A percentile compares a stretch with the other conserved stretches of the same genome.
Evolutionary conservation across 176 grass and related monocot genomes (phyloP).

Genomic region (Guadua angustifolia): DNA sequence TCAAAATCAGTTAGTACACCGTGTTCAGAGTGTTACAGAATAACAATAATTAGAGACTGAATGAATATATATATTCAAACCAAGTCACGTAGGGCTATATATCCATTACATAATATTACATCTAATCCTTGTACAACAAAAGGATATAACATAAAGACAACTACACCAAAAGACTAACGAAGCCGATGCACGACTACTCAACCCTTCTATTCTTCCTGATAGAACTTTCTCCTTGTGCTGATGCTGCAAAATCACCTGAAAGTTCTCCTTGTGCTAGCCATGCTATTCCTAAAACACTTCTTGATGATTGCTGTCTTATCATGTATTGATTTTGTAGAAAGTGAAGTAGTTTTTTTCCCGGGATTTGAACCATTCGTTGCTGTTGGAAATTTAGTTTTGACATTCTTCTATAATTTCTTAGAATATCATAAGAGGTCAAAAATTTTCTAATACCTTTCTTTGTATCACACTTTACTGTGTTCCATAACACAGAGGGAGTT

Average conservation of each 20-base stretch:
- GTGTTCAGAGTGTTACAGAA: too few relatives aligned
- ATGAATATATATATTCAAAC: too few relatives aligned
- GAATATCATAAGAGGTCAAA: neutral
- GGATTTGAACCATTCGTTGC: neutral
- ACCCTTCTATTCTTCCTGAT: too few relatives aligned
- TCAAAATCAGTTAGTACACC: too few relatives aligned
- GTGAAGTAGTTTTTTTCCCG: conserved; percentile 2
- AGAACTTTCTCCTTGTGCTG: too few relatives aligned
- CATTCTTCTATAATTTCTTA: conserved; percentile 21
- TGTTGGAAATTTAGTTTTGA: neutral
- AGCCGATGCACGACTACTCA: too few relatives aligned
- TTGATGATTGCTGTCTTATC: neutral
- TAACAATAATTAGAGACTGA: too few relatives aligned
- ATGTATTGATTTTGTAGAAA: conserved; percentile 3
- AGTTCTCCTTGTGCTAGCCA: neutral
- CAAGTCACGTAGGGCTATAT: too few relatives aligned
- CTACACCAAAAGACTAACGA: too few relatives aligned
- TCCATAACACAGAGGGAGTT: conserved; percentile 70
- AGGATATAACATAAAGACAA: too few relatives aligned
- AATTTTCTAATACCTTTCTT: conserved; percentile 14
- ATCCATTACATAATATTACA: too few relatives aligned
- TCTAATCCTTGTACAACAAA: too few relatives aligned
- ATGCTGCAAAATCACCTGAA: conserved; percentile 22
- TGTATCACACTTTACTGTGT: conserved; percentile 16
- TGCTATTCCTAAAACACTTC: neutral